Evolutionary conservation across 1,139 yeast genomes (phyloP).

Genomic region (Geotrichum candidum): DNA sequence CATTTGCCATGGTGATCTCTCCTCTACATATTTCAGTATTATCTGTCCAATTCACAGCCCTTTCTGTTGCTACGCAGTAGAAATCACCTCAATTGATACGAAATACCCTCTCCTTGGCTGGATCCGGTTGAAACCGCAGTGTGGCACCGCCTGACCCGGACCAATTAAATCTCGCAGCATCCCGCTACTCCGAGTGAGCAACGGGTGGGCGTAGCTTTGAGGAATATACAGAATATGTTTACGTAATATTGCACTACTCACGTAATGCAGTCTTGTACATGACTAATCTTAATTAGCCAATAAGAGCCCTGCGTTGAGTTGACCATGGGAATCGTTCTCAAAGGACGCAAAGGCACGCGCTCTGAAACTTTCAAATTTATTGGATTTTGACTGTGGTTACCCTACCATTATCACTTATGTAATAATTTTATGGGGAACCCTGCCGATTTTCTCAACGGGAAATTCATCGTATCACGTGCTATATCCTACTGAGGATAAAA

Average conservation of each 20-base stretch:
- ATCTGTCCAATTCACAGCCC: too few relatives aligned
- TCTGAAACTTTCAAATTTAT: neutral
- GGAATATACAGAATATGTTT: neutral
- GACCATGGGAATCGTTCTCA: too few relatives aligned
- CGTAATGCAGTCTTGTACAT: neutral
- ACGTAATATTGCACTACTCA: neutral
- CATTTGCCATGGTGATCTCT: too few relatives aligned
- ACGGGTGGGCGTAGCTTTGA: neutral
- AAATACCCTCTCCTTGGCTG: neutral
- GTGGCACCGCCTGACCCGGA: neutral
- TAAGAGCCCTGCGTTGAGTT: neutral
- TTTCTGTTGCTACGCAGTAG: too few relatives aligned
- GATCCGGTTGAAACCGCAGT: neutral
- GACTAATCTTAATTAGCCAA: neutral
- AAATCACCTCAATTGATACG: too few relatives aligned
- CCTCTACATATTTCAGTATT: too few relatives aligned
- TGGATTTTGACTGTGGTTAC: neutral
- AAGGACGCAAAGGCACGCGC: too few relatives aligned
- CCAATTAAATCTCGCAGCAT: neutral
- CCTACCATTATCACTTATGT: neutral
- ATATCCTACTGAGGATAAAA: neutral
- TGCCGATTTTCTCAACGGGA: too few relatives aligned
- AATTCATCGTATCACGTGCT: neutral
- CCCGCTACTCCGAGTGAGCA: neutral
- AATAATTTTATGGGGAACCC: neutral